Base-by-base conservation (phyloP, 495 filamentous ascomycete species). In the Penicillium antarcticum region DNA sequence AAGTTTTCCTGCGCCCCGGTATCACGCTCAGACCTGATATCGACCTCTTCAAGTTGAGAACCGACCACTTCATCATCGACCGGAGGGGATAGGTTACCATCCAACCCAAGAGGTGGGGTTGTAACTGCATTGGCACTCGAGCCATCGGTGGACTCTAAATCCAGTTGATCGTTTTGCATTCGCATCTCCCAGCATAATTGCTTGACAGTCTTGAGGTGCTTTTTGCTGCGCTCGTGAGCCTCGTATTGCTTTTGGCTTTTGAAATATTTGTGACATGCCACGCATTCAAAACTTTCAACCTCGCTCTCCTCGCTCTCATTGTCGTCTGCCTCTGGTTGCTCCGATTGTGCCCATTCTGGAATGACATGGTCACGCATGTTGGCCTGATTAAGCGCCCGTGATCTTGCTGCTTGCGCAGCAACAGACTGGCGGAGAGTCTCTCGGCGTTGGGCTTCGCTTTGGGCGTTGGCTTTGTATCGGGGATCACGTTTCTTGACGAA, bases 161-260 rank as follows among this genome's bases (percentile, higher is more conserved):
- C 53, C 34, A 75, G 46, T 39, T 72, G 66, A 40, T 75, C 70
- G 60, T 92, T 83, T 51, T 99, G 84, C 56, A 83, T 80, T 56
- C 74, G 79, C 92, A 99, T 97, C 67, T 92, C 84, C 59, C 83
- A 76, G 58, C 80, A 82, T 32, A 99, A 66, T 53, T 89, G 80
- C 52, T 89, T 83, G 5, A 96, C 79, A 3, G 88, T 87, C 62
- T 95, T 96, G 38, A 83, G 60, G 61, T 99, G 94, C 64, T 97
- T 97, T 63, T 95, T 97, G 73, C 91, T 96, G 68, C 86, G 88
- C 71, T 97, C 92, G 61, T 99, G 94, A n/a, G 87, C 83, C 62
- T 92, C 84, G 52, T 84, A 92, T 58, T 97, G 94, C 57, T 87
- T 88, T 62, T 96, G 86, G 49, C 91, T 96, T 65, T 95, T 95